Percentiles rank a stretch among this genome's conserved stretches.
phyloP scores from a whole-genome alignment of 169 alveolate species.

The Perkinsus olseni region DNA sequence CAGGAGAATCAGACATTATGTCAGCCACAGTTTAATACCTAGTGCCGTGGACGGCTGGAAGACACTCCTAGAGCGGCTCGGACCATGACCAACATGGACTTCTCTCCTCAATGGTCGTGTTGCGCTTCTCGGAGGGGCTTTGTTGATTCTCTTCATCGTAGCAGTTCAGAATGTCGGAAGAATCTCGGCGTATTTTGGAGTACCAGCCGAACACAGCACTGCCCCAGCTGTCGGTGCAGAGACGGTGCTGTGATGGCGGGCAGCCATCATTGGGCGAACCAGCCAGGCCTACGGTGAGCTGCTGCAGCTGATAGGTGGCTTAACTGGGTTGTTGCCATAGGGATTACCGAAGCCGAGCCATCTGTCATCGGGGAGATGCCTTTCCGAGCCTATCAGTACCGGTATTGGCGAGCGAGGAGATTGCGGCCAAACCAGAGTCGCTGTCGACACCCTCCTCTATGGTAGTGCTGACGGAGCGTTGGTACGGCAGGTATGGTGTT shows the following conservation, averaged over 20 bases:
- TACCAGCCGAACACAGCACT: neutral
- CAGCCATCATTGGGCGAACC: neutral
- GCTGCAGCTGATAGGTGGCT: no score
- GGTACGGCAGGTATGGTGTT: neutral
- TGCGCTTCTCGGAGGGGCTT: neutral
- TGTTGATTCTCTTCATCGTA: neutral
- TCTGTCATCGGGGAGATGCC: neutral
- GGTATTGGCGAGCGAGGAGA: neutral
- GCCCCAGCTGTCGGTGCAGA: neutral
- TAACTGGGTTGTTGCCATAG: neutral
- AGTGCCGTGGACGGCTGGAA: neutral
- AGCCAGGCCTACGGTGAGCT: neutral
- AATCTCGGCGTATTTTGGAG: neutral
- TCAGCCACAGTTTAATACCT: neutral
- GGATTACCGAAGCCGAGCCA: neutral
- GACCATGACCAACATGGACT: neutral
- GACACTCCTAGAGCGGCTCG: neutral
- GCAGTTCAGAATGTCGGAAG: neutral
- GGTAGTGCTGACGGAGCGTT: neutral
- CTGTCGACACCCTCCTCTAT: neutral
- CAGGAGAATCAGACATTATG: neutral
- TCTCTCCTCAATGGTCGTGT: neutral
- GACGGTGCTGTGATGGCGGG: neutral
- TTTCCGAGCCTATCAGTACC: neutral
- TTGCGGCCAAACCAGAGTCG: neutral